A percentile compares a stretch with the other conserved stretches of the same genome.
Conservation (phyloP, 371 early-diverging fungal species). For the Mortierella sp. region DNA sequence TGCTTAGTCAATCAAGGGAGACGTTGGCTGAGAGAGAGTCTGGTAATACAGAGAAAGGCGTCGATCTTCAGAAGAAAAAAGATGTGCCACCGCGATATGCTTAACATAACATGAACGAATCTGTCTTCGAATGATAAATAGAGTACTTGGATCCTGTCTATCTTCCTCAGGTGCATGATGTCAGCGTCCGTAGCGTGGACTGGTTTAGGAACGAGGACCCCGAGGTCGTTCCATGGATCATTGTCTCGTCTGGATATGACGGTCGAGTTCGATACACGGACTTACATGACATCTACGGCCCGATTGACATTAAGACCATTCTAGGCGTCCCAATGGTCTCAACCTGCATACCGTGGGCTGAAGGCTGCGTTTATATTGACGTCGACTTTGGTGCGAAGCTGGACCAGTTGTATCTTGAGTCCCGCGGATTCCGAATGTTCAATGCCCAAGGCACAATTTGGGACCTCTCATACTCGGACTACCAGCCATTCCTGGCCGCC, state of each 20-base stretch:
- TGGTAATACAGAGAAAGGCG: slow-evolving; percentile 7
- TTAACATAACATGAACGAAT: no score
- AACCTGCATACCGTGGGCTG: slow-evolving; percentile 32
- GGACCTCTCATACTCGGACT: slow-evolving; percentile 45
- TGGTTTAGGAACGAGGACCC: slow-evolving; percentile 32
- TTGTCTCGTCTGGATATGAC: slow-evolving; percentile 41
- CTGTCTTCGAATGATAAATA: no score
- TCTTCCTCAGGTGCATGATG: slow-evolving; percentile 40
- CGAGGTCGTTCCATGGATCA: slow-evolving; percentile 17
- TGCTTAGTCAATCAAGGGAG: slow-evolving; percentile 30
- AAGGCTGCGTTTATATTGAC: slow-evolving; percentile 34
- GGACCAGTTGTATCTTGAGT: slow-evolving; percentile 33
- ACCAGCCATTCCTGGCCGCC: slow-evolving; percentile 41
- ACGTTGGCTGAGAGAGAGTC: slow-evolving; percentile 33
- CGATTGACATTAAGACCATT: slow-evolving; percentile 32
- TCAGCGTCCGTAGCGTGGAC: slow-evolving; percentile 37
- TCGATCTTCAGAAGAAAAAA: background rate
- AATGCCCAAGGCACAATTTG: slow-evolving; percentile 37
- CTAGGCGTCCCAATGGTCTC: slow-evolving; percentile 28
- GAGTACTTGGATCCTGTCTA: slow-evolving; percentile 39
- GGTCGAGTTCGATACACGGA: slow-evolving; percentile 44
- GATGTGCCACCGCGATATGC: no score
- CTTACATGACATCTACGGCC: slow-evolving; percentile 15
- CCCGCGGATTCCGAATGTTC: slow-evolving; percentile 27
- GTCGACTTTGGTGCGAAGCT: slow-evolving; percentile 35